Evolutionary conservation across 306 rosid genomes (phyloP).

Genomic region (Quercus ilex): DNA sequence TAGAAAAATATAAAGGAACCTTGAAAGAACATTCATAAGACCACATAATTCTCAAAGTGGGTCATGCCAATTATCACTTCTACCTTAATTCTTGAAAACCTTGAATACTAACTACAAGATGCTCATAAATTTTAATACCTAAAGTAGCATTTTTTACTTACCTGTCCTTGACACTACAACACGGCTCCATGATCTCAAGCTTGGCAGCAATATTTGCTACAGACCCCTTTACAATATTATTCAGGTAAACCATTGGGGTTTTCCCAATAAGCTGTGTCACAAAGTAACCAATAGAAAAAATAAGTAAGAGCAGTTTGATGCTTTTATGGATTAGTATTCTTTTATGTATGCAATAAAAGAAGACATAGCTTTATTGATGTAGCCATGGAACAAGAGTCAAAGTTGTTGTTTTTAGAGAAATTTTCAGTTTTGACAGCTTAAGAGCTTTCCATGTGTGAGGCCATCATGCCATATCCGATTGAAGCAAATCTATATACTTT

Average conservation of each 20-base stretch:
- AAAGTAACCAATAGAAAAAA: constrained; percentile 10
- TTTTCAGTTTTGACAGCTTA: too few species aligned
- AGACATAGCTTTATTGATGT: neutral
- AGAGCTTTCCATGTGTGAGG: too few species aligned
- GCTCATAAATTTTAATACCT: neutral
- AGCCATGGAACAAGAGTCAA: too few species aligned
- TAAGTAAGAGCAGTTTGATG: neutral
- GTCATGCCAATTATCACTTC: neutral
- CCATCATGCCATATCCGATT: too few species aligned
- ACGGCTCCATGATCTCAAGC: constrained; percentile 99
- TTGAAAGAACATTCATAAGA: neutral
- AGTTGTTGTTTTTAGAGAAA: too few species aligned
- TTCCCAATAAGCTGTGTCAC: constrained; percentile 84
- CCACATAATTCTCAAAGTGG: neutral
- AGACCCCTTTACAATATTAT: constrained; percentile 68
- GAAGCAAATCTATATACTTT: too few species aligned
- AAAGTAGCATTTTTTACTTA: constrained; percentile 25
- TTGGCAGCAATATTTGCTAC: constrained; percentile 95
- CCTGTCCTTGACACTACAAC: constrained; percentile 99
- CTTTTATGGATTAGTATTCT: neutral
- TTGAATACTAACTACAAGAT: neutral
- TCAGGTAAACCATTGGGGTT: constrained; percentile 98
- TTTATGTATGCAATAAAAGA: neutral
- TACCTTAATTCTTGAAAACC: neutral
- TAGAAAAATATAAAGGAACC: neutral